Evolutionary conservation across 2,329 filamentous ascomycete genomes (phyloP).

Genomic region (Epichloe scottii): DNA sequence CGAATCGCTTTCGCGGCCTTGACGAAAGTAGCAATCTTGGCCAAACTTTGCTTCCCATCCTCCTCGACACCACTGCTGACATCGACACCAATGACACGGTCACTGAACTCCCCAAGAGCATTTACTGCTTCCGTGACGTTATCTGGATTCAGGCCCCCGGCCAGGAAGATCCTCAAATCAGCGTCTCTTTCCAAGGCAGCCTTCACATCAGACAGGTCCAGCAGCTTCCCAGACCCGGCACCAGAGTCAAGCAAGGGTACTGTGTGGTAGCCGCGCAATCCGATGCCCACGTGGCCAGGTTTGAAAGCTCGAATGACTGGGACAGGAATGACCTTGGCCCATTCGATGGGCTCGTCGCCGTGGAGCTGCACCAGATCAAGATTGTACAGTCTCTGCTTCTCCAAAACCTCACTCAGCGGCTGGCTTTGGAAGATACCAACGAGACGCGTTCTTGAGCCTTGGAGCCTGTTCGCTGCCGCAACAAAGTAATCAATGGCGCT

Average conservation of each 20-base stretch:
- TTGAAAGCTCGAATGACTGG: constrained; percentile 82
- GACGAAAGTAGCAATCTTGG: constrained; percentile 73
- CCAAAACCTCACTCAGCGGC: constrained; percentile 67
- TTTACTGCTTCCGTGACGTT: constrained; percentile 61
- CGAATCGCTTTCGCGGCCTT: constrained; percentile 54
- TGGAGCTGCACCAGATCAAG: constrained; percentile 91
- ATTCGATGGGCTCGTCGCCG: constrained; percentile 83
- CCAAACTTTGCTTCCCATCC: constrained; percentile 65
- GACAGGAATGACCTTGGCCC: constrained; percentile 78
- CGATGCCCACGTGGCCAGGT: constrained; percentile 60
- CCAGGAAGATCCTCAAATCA: constrained; percentile 65
- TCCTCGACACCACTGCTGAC: constrained; percentile 90
- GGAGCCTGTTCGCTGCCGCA: constrained; percentile 33
- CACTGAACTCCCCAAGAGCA: constrained; percentile 45
- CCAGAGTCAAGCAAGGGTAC: constrained; percentile 81
- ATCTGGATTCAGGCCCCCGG: constrained; percentile 69
- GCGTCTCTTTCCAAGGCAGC: constrained; percentile 51
- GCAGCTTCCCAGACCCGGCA: constrained; percentile 64
- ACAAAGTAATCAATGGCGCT: constrained; percentile 58
- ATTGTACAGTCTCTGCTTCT: constrained; percentile 60
- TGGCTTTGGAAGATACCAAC: constrained; percentile 95
- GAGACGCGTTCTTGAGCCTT: constrained; percentile 54
- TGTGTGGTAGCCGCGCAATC: constrained; percentile 66
- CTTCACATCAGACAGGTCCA: constrained; percentile 61
- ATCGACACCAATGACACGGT: constrained; percentile 70